Percentiles rank a stretch among this genome's conserved stretches.
Conservation (phyloP, 495 filamentous ascomycete species). For the Cairneyella variabilis region DNA sequence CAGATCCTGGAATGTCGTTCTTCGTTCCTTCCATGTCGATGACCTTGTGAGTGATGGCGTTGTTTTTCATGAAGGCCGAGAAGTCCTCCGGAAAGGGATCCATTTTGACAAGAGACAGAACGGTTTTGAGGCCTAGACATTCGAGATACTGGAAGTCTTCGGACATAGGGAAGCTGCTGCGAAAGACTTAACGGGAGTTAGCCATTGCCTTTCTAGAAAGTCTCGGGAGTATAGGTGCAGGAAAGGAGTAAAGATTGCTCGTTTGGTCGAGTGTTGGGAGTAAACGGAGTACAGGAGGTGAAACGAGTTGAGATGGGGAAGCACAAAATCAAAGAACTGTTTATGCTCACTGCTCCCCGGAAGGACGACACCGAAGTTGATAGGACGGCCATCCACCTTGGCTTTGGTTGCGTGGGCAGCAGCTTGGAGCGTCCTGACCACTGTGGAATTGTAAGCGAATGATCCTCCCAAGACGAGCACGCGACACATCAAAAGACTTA, state of each 20-base stretch:
- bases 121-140: conserved; percentile 62
- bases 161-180: conserved; percentile 67
- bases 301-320: too few relatives aligned
- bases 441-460: conserved; percentile 35
- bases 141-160: conserved; percentile 63
- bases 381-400: conserved; percentile 37
- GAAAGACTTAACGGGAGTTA: too few relatives aligned
- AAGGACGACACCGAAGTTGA: conserved; percentile 64
- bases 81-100: conserved; percentile 52
- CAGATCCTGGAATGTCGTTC: conserved; percentile 57
- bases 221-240: too few relatives aligned
- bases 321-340: too few relatives aligned
- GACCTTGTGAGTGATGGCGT: conserved; percentile 61
- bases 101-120: conserved; percentile 78
- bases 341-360: conserved; percentile 48
- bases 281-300: too few relatives aligned
- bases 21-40: conserved; percentile 78
- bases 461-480: conserved; percentile 41
- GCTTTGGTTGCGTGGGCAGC: neutral
- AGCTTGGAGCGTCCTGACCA: conserved; percentile 29
- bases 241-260: too few relatives aligned
- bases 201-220: too few relatives aligned
- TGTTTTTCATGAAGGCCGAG: conserved; percentile 53
- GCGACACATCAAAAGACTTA: too few relatives aligned
- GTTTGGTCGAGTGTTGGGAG: too few relatives aligned